Evolutionary conservation across 106 monocot genomes (phyloP), one percentile per base, ranked within the genome.

Genomic region (Alisma plantagoaquatica): DNA sequence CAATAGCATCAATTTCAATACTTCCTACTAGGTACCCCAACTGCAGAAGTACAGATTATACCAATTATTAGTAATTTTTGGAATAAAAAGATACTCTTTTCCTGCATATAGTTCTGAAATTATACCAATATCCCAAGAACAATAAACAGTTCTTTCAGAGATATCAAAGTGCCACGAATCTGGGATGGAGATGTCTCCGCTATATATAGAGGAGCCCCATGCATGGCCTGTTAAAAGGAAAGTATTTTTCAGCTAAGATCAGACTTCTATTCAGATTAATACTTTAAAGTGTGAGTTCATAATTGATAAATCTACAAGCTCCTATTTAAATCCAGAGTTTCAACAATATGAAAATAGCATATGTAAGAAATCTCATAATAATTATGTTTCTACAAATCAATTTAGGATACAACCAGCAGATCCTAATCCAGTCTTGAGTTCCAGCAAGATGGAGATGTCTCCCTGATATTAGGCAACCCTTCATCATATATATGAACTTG

Each of bases 81-180:
- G 29, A 12, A 45, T 29, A 66, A 31, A 27, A 59, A 12, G 22
- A 42, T 7, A 22, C 2, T 32, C 22, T 24, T 24, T 41, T 20
- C 18, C 14, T 43, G 25, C 18, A 19, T 17, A 16, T 43, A 58
- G 8, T 6, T 28, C 38, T 41, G 47, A 48, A 27, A 60, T 20
- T 52, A 8, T 74, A 89, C 96, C 84, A 96, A 53, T 47, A 96
- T 96, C 33, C 96, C 96, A 50, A 96, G 73, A 31, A 96, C 96
- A 54, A 96, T 89, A 56, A 96, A 78, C 31, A 96, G 81, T 60
- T 96, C 96, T 71, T 96, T 96, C 20, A 96, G 56, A 56, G 88
- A 96, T 41, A 96, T 96, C 63, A 96, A 73, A 2, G 96, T 96
- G 68, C 96, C 96, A 58, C 96, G 88, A 69, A 96, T 84, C 50